phyloP scores from a whole-genome alignment of 202 grass and related monocot genomes.

The Schoenoplectus triqueter region DNA sequence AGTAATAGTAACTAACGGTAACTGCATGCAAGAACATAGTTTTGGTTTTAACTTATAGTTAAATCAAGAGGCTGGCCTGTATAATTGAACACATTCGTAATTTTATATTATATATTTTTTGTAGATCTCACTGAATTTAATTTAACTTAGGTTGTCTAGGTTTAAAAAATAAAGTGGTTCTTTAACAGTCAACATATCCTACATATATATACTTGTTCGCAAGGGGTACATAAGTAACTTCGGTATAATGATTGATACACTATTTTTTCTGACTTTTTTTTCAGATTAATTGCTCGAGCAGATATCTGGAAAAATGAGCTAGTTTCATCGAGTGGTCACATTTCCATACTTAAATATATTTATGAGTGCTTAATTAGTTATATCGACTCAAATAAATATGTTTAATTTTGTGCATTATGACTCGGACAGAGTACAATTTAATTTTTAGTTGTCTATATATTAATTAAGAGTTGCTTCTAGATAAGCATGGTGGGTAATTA shows the following conservation, averaged over 20 bases:
- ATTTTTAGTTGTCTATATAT: conserved; percentile 1
- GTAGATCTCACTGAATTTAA: background rate
- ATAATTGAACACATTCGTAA: background rate
- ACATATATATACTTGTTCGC: background rate
- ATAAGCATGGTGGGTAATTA: conserved; percentile 14
- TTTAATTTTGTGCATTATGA: conserved; percentile 30
- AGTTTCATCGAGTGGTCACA: background rate
- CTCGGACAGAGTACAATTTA: conserved; percentile 4
- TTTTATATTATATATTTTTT: background rate
- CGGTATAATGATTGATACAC: background rate
- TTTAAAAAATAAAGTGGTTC: too few species aligned
- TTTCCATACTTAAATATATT: background rate
- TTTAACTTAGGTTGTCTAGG: too few species aligned
- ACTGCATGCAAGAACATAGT: background rate
- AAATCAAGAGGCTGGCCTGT: background rate
- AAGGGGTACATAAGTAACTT: background rate
- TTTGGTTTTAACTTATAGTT: too few species aligned
- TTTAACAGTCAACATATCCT: background rate
- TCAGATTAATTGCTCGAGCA: conserved; percentile 8
- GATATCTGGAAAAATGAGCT: background rate
- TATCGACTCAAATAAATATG: conserved; percentile 29
- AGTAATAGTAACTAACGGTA: conserved; percentile 5
- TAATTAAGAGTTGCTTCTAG: conserved; percentile 7
- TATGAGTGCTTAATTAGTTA: background rate
- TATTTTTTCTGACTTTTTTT: background rate